These are phyloP conservation scores for Bodo saltans DNA, from an alignment of 78 protist species.

Conservation along the genomic window DNA sequence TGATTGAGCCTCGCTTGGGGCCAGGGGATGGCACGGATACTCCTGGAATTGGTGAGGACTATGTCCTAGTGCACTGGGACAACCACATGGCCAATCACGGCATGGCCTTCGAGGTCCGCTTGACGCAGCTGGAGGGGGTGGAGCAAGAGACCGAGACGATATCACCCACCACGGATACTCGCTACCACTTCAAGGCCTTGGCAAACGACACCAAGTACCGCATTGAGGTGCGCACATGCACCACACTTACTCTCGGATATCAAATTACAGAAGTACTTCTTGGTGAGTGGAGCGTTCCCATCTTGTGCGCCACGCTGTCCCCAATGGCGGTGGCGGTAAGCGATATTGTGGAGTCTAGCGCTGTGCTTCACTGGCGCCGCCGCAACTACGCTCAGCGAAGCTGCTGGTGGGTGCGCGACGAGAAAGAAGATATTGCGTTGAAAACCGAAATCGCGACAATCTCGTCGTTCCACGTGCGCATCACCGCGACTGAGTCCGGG, in stretches of 20 bases:
- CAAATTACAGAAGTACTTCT: neutral
- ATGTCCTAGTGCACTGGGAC: constrained; percentile 10
- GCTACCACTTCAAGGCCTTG: neutral
- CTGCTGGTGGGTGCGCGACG: neutral
- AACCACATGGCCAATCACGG: neutral
- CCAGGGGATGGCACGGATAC: neutral
- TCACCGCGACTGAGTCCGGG: neutral
- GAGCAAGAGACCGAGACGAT: neutral
- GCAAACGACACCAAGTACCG: neutral
- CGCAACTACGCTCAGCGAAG: neutral
- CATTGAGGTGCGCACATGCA: neutral
- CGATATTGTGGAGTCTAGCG: neutral
- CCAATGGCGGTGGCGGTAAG: neutral
- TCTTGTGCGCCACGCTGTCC: neutral
- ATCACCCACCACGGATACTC: neutral
- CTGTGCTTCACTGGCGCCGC: neutral
- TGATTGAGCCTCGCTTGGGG: neutral
- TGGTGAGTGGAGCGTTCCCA: constrained; percentile 5
- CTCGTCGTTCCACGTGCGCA: neutral
- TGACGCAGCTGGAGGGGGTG: neutral
- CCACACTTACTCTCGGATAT: neutral
- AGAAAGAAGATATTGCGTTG: neutral
- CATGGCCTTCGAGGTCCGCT: neutral
- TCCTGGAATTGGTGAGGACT: constrained; percentile 19
- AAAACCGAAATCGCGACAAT: neutral